phyloP scores from a whole-genome alignment of 2,329 filamentous ascomycete species.

The Microsporum audouinii region DNA sequence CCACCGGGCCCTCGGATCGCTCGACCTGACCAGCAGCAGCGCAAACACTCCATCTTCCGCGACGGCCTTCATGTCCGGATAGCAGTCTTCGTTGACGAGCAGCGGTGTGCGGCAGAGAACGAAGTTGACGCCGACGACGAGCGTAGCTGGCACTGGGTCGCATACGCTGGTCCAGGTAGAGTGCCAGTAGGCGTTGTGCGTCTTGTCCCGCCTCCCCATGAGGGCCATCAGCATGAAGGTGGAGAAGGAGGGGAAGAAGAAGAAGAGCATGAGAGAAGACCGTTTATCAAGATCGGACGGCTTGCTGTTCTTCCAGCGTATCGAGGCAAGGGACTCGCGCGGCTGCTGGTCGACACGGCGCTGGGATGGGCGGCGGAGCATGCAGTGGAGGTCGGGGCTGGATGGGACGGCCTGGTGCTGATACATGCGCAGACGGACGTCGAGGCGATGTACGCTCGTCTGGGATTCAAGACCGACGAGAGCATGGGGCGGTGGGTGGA shows the following conservation, averaged over 20 bases:
- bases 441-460: slow-evolving; percentile 53
- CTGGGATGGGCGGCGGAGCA: slow-evolving; percentile 57
- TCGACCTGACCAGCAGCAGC: neutral
- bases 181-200: slow-evolving; percentile 64
- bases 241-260: neutral
- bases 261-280: no score
- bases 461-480: slow-evolving; percentile 65
- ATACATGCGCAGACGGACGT: slow-evolving; percentile 66
- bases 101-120: slow-evolving; percentile 47
- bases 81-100: slow-evolving; percentile 48
- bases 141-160: slow-evolving; percentile 74
- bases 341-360: slow-evolving; percentile 54
- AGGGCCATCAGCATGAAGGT: neutral
- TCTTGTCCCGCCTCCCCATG: slow-evolving; percentile 60
- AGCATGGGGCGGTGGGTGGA: slow-evolving; percentile 67
- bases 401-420: slow-evolving; percentile 64
- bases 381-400: slow-evolving; percentile 23
- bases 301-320: neutral
- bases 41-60: slow-evolving; percentile 44
- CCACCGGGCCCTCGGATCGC: neutral
- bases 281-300: neutral
- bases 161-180: slow-evolving; percentile 49
- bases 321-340: slow-evolving; percentile 30
- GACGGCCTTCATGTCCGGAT: slow-evolving; percentile 49
- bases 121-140: slow-evolving; percentile 75